Percentiles rank a stretch among this genome's conserved stretches.
Evolutionary conservation across 306 rosid species (phyloP).

Genomic region (Ormosia emarginata): DNA sequence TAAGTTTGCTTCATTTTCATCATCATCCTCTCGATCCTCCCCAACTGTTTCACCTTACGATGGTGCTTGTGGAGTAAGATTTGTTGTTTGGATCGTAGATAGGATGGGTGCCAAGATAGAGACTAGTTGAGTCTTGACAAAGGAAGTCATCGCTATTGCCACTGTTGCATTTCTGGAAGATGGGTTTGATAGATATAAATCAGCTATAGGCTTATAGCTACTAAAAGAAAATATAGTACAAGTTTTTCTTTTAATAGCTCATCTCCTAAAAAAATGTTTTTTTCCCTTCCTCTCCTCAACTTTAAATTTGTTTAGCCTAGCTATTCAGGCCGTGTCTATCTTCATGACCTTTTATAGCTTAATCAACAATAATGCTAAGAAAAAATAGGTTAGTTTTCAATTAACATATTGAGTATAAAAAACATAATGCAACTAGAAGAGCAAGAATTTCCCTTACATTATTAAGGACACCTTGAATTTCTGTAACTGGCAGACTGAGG

Average conservation of each 20-base stretch:
- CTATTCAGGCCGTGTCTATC: neutral
- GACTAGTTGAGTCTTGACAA: too few relatives aligned
- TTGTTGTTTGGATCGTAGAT: too few relatives aligned
- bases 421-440: constrained; percentile 10
- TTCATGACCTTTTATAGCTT: neutral
- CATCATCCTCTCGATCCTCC: too few relatives aligned
- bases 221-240: neutral
- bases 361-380: neutral
- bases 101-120: too few relatives aligned
- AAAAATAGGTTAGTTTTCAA: neutral
- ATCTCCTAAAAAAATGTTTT: neutral
- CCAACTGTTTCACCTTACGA: too few relatives aligned
- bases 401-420: constrained; percentile 1
- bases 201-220: neutral
- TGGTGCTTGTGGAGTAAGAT: too few relatives aligned
- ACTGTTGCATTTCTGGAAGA: too few relatives aligned
- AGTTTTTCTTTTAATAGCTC: neutral
- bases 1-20: too few relatives aligned
- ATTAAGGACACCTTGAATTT: constrained; percentile 47
- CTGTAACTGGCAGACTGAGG: constrained; percentile 56
- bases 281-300: neutral
- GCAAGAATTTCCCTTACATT: constrained; percentile 49
- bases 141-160: too few relatives aligned
- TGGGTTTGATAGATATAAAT: neutral
- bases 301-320: neutral